Percentiles rank a stretch among this genome's conserved stretches.
Conservation (phyloP, 148 eudicot species). For the Chenopodium album region DNA sequence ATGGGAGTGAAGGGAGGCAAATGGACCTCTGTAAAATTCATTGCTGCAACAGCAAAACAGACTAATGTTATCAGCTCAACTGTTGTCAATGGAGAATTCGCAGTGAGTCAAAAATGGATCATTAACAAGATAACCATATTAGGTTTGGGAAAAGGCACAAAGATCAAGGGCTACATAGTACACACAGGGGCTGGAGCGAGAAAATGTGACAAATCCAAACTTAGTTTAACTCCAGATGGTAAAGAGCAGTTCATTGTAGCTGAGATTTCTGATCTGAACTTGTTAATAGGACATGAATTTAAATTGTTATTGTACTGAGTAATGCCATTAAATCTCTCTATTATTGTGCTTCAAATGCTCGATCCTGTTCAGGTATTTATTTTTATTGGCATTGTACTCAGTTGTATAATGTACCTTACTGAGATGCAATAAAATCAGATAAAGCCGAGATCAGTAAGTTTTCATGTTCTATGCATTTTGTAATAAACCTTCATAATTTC, state of each 20-base stretch:
- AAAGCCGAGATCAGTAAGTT: no score
- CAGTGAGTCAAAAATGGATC: slow-evolving; percentile 50
- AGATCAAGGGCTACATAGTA: slow-evolving; percentile 12
- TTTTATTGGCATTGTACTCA: no score
- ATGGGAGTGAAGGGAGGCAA: slow-evolving; percentile 45
- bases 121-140: slow-evolving; percentile 55
- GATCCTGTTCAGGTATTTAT: no score
- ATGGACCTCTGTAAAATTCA: slow-evolving; percentile 60
- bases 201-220: neutral
- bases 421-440: no score
- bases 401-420: no score
- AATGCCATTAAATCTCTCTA: no score
- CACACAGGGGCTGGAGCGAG: neutral
- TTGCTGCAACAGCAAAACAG: slow-evolving; percentile 28
- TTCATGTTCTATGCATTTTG: no score
- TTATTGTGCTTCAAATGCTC: no score
- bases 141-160: slow-evolving; percentile 37
- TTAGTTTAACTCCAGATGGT: slow-evolving; percentile 14
- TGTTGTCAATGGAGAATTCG: slow-evolving; percentile 60
- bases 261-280: slow-evolving; percentile 38
- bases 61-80: slow-evolving; percentile 33
- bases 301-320: slow-evolving; percentile 27
- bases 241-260: slow-evolving; percentile 33
- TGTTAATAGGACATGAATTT: slow-evolving; percentile 52
- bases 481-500: no score